Evolutionary conservation across 2,329 filamentous ascomycete genomes (phyloP), one percentile per base, ranked within the genome.

Genomic region (Boeremia exigua): DNA sequence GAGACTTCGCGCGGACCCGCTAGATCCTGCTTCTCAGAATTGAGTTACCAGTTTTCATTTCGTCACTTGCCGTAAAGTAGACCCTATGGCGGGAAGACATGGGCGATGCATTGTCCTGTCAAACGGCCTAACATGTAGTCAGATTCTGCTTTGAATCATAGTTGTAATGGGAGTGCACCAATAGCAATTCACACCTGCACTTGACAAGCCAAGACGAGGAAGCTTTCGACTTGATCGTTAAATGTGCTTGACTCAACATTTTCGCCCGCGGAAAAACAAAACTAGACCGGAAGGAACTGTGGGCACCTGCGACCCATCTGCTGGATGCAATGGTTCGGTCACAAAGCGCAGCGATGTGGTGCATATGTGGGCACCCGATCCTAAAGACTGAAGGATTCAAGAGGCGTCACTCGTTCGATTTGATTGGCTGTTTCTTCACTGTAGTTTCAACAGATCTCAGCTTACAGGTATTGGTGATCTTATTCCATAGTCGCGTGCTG

Each of bases 141-240:
- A 48, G 25, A 38, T 45, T 10, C 9, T n/a, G 23, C 30, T 34
- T 7, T 4, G 19, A n/a, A n/a, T n/a, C n/a, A n/a, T 23, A 23
- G 5, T 23, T 23, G 19, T 23, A 23, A n/a, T n/a, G n/a, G n/a
- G n/a, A n/a, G n/a, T 32, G 23, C 14, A 25, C 12, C 45, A 48
- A 6, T 19, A 28, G 33, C 12, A 17, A n/a, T 19, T 7, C 5
- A n/a, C 9, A 38, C 23, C 12, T 19, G 3, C 11, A 5, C 3
- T 27, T 33, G 40, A 46, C n/a, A 40, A 34, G 29, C 53, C 47
- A 50, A 56, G 47, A 28, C 30, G 28, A 32, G 17, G 47, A 50
- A 56, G 47, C 53, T 56, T 50, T 56, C 2, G 19, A 40, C 34
- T n/a, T 30, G 46, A 10, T 23, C 19, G 39, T 28, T 29, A 29